Percentiles rank a stretch among this genome's conserved stretches.
Evolutionary conservation across 768 basidiomycete genomes (phyloP).

Genomic region (Cyclocybe aegerita): DNA sequence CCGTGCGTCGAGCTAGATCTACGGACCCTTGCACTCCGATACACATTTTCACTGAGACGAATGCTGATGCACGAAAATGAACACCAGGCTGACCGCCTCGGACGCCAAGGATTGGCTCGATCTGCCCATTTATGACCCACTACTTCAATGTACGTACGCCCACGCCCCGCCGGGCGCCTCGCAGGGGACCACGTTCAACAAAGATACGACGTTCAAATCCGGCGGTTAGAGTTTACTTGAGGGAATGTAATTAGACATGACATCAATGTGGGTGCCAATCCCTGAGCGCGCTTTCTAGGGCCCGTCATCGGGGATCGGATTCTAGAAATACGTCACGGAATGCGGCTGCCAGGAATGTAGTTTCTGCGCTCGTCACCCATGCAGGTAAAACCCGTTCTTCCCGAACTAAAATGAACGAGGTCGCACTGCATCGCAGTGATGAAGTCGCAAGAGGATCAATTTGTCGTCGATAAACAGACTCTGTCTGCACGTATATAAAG

Average conservation of each 20-base stretch:
- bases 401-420: conserved; percentile 1
- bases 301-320: conserved; percentile 11
- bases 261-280: not conserved
- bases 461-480: not conserved
- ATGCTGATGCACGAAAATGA: too few species aligned
- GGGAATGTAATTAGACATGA: too few species aligned
- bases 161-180: too few species aligned
- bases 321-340: conserved; percentile 18
- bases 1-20: not conserved
- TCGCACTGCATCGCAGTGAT: conserved; percentile 4
- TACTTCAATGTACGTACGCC: too few species aligned
- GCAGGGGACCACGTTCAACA: too few species aligned
- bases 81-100: too few species aligned
- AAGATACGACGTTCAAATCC: too few species aligned
- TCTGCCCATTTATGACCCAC: too few species aligned
- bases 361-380: conserved; percentile 2
- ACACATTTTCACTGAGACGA: too few species aligned
- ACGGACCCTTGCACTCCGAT: too few species aligned
- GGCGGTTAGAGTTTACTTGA: too few species aligned
- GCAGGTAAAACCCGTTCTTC: conserved; percentile 9
- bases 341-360: conserved; percentile 16
- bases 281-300: not conserved
- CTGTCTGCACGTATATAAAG: not conserved
- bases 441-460: not conserved
- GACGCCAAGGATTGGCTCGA: too few species aligned